Conservation (phyloP, 768 basidiomycete species). For the Naganishia onofrii region DNA sequence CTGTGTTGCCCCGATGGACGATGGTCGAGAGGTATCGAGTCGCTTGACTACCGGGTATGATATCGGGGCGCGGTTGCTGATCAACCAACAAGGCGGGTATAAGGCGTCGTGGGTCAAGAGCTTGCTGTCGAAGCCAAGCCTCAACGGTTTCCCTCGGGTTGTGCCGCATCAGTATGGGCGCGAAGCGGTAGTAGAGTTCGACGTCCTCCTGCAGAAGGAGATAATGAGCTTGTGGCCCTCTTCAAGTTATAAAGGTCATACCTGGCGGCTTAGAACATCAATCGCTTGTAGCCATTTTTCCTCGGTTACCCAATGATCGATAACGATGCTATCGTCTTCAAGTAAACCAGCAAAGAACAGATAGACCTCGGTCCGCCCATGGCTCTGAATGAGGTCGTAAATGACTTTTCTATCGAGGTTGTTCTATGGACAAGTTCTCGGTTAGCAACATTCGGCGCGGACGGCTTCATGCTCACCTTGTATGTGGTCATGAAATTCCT, state of each 20-base stretch:
- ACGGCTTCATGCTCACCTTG: constrained; percentile 61
- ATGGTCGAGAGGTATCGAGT: constrained; percentile 83
- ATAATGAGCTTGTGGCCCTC: neutral
- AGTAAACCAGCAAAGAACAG: constrained; percentile 80
- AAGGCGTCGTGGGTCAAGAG: constrained; percentile 76
- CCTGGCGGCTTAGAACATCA: constrained; percentile 85
- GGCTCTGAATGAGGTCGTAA: constrained; percentile 88
- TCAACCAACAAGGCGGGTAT: constrained; percentile 83
- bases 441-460: neutral
- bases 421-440: constrained; percentile 56
- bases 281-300: constrained; percentile 90
- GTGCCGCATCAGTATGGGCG: constrained; percentile 78
- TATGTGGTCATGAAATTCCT: constrained; percentile 90
- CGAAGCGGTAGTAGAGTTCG: constrained; percentile 89
- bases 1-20: constrained; percentile 63
- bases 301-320: constrained; percentile 87
- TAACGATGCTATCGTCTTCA: constrained; percentile 77
- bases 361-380: constrained; percentile 89
- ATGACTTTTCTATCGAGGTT: constrained; percentile 80
- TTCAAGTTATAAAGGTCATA: constrained; percentile 47
- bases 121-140: constrained; percentile 79
- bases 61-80: constrained; percentile 64
- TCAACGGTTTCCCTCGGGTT: constrained; percentile 87
- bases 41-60: constrained; percentile 61
- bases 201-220: constrained; percentile 64